Conservation (phyloP, 345 rosid species). For the Citrus inodora region DNA sequence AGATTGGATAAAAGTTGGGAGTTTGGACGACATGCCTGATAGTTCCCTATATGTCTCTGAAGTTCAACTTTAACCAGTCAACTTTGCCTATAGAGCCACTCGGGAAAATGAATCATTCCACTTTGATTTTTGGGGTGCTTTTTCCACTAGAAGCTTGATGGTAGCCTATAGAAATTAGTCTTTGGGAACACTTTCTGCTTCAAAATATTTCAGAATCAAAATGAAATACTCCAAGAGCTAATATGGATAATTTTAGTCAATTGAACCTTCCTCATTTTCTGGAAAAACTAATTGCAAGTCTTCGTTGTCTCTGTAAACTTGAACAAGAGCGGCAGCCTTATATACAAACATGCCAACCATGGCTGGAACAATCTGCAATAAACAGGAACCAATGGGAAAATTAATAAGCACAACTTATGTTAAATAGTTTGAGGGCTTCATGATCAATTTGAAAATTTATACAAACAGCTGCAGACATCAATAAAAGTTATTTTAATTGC, state of each 20-base stretch:
- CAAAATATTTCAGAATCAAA: neutral
- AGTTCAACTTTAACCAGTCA: neutral
- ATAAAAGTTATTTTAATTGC: neutral
- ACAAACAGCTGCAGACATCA: neutral
- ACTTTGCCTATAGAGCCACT: neutral
- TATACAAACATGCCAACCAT: slow-evolving; percentile 89
- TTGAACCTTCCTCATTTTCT: slow-evolving; percentile 38
- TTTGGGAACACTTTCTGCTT: neutral
- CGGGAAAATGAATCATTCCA: neutral
- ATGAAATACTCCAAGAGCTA: neutral
- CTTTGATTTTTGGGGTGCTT: neutral
- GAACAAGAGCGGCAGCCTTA: slow-evolving; percentile 94
- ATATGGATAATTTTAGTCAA: slow-evolving; percentile 15
- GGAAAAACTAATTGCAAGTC: slow-evolving; percentile 70
- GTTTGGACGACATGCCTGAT: neutral
- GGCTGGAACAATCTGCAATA: slow-evolving; percentile 77
- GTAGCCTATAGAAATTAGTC: neutral
- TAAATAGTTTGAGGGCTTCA: neutral
- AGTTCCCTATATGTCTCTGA: neutral
- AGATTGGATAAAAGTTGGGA: neutral
- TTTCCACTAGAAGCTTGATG: neutral
- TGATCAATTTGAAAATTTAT: neutral
- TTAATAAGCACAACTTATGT: neutral
- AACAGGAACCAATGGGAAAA: neutral
- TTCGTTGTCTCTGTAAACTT: slow-evolving; percentile 91